phyloP scores from a whole-genome alignment of 2,329 filamentous ascomycete genomes.

The Basipetospora chlamydospora region DNA sequence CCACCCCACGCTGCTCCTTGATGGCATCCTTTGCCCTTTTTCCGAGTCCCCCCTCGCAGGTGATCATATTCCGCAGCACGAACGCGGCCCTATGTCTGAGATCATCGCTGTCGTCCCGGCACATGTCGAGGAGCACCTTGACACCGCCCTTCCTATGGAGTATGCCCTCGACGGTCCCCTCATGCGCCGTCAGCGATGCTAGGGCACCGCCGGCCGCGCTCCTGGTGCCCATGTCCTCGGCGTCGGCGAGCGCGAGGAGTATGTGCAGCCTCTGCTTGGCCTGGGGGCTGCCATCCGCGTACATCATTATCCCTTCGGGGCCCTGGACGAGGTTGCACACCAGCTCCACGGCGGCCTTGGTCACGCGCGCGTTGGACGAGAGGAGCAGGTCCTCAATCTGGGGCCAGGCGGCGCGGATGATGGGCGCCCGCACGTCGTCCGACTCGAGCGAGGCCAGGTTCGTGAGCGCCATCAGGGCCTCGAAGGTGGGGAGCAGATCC shows the following conservation, averaged over 20 bases:
- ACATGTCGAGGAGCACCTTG: slow-evolving; percentile 66
- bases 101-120: slow-evolving; percentile 56
- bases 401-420: slow-evolving; percentile 60
- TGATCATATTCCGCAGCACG: slow-evolving; percentile 57
- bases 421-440: slow-evolving; percentile 46
- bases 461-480: slow-evolving; percentile 79
- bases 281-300: slow-evolving; percentile 50
- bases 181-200: slow-evolving; percentile 68
- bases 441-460: slow-evolving; percentile 77
- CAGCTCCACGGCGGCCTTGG: slow-evolving; percentile 74
- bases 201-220: slow-evolving; percentile 78
- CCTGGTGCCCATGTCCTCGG: slow-evolving; percentile 65
- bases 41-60: slow-evolving; percentile 51
- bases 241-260: slow-evolving; percentile 73
- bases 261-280: slow-evolving; percentile 67
- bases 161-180: slow-evolving; percentile 57
- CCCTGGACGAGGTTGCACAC: slow-evolving; percentile 77
- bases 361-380: slow-evolving; percentile 58
- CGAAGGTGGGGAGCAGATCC: slow-evolving; percentile 79
- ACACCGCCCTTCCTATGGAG: slow-evolving; percentile 58
- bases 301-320: slow-evolving; percentile 51
- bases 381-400: slow-evolving; percentile 75
- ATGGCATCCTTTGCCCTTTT: slow-evolving; percentile 44
- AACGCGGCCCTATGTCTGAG: slow-evolving; percentile 61
- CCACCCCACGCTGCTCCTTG: slow-evolving; percentile 46